Evolutionary conservation across 148 eudicot species (phyloP).

Genomic region (Persicaria tinctoria): DNA sequence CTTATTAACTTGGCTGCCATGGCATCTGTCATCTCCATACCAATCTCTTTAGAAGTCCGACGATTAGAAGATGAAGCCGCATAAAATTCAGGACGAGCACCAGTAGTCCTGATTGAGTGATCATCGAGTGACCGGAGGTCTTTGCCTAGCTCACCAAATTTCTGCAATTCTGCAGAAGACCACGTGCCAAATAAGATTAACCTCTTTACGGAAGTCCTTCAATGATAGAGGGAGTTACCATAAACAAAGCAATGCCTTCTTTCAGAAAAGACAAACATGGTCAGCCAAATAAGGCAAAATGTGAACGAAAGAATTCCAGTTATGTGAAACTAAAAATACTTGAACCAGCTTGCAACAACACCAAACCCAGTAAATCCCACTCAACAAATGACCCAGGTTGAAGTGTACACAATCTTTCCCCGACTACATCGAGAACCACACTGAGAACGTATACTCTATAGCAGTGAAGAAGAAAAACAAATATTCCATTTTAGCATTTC

Average conservation of each 20-base stretch:
- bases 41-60: background rate
- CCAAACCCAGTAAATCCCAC: too few species aligned
- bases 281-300: background rate
- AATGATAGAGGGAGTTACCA: background rate
- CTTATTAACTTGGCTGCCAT: slow-evolving; percentile 2
- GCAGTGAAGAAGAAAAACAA: too few species aligned
- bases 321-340: background rate
- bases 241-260: background rate
- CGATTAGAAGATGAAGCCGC: background rate
- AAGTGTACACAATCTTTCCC: too few species aligned
- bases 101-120: slow-evolving; percentile 19
- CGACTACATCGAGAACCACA: too few species aligned
- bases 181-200: background rate
- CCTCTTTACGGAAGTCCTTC: background rate
- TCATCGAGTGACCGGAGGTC: slow-evolving; percentile 31
- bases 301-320: background rate
- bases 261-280: background rate
- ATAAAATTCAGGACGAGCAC: slow-evolving; percentile 17
- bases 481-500: too few species aligned
- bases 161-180: slow-evolving; percentile 52
- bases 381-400: too few species aligned
- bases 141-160: slow-evolving; percentile 58
- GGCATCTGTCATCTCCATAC: background rate
- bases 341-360: background rate
- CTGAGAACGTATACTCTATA: too few species aligned